Base-by-base conservation (phyloP, 805 yeast genomes). In the Nakazawaea wickerhamii region DNA sequence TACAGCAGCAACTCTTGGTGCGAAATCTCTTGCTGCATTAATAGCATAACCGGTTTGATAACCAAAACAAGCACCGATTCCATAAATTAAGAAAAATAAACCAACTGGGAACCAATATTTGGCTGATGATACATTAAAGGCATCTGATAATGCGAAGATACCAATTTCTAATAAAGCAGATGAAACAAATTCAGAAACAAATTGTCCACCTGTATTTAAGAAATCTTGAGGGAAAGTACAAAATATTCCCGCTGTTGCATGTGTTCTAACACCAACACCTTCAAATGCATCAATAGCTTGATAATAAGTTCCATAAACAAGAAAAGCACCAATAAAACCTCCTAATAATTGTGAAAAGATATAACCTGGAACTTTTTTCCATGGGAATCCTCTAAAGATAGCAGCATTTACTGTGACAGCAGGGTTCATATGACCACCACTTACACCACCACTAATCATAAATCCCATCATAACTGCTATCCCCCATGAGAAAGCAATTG, bases 361-460 rank as follows among this genome's bases (percentile, higher is more conserved):
- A 53, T 73, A 75, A 27, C 62, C 60, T 17, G 69, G 71, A 18
- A 71, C 64, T 47, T 74, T 73, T 41, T 58, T 59, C 62, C 71
- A 62, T 21, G 79, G 79, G 51, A 75, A 75, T 6, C 71, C 72
- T 57, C 81, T 66, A 51, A 60, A 75, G 10, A 70, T 52, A 47
- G 72, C 73, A 51, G 69, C 63, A 8, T 68, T 55, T 7, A 75
- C 38, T 1, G 80, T 73, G 27, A 74, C 67, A 44, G 76, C 73
- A 3, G 80, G 79, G 55, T 75, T 75, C 46, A 75, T 53, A 55
- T 75, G 81, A n/a, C 75, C 81, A 52, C 79, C 80, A 30, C 79
- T 73, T 41, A 74, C 61, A 49, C 81, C 81, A 46, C 78, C 78
- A 31, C 77, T 65, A 6, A 65, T 60, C 41, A 65, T 61, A 50